Conservation (phyloP, 1,139 yeast species). For the Wickerhamiella pararugosa region DNA sequence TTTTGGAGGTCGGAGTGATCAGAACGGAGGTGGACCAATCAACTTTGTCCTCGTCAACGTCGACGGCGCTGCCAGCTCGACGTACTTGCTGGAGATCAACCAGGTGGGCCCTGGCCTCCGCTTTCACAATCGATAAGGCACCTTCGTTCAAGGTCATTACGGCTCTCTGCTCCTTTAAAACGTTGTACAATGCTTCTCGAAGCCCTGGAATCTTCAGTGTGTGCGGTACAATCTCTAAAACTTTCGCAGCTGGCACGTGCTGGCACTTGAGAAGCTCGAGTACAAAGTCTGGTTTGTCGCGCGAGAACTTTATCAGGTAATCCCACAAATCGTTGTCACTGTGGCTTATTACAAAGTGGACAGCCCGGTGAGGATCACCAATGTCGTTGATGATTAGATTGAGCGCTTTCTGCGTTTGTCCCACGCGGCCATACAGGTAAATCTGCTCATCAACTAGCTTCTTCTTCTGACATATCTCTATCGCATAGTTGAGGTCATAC, state of each 20-base stretch:
- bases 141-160: slow-evolving; percentile 43
- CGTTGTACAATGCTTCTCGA: slow-evolving; percentile 42
- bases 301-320: slow-evolving; percentile 53
- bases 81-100: slow-evolving; percentile 3
- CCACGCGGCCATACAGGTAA: slow-evolving; percentile 67
- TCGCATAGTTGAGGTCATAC: slow-evolving; percentile 59
- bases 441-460: slow-evolving; percentile 56
- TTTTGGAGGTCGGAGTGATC: background rate
- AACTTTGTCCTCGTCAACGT: background rate
- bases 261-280: slow-evolving; percentile 54
- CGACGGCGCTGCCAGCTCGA: slow-evolving; percentile 1
- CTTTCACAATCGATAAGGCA: slow-evolving; percentile 40
- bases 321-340: slow-evolving; percentile 71
- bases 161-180: slow-evolving; percentile 51
- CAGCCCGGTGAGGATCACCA: slow-evolving; percentile 68
- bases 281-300: slow-evolving; percentile 58
- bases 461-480: slow-evolving; percentile 42
- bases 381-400: slow-evolving; percentile 60
- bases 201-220: slow-evolving; percentile 52
- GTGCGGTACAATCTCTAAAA: slow-evolving; percentile 49
- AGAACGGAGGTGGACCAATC: slow-evolving; percentile 2
- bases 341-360: slow-evolving; percentile 59
- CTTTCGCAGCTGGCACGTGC: slow-evolving; percentile 55
- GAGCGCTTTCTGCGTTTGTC: slow-evolving; percentile 64
- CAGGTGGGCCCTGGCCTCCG: slow-evolving; percentile 4